Conservation (phyloP, 352 stramenopile species). For the Lagenidium giganteum region DNA sequence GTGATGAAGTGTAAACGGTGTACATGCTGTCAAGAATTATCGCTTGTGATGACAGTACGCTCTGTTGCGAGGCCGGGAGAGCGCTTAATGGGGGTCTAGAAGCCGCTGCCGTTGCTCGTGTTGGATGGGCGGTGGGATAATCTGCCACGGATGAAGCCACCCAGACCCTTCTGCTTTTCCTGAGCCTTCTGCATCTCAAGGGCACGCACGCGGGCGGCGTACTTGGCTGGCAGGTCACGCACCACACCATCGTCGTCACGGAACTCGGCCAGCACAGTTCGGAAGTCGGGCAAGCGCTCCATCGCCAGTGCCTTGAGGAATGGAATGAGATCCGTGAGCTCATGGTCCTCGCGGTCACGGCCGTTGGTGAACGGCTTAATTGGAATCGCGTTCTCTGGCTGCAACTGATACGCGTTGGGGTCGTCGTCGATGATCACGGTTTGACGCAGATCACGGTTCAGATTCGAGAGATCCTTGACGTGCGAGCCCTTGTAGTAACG, state of each 20-base stretch:
- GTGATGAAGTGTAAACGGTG: no score
- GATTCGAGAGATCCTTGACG: conserved; percentile 76
- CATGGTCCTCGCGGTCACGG: conserved; percentile 72
- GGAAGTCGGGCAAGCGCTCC: conserved; percentile 76
- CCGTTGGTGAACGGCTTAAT: conserved; percentile 76
- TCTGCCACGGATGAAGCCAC: conserved; percentile 74
- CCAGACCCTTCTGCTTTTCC: conserved; percentile 77
- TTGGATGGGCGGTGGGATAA: conserved; percentile 57
- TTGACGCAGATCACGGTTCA: conserved; percentile 79
- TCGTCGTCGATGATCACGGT: conserved; percentile 86
- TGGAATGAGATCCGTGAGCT: conserved; percentile 77
- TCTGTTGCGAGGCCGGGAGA: no score
- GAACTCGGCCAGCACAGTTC: conserved; percentile 72
- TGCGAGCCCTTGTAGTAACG: conserved; percentile 79
- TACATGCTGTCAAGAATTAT: no score
- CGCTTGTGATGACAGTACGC: no score
- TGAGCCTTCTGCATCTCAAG: conserved; percentile 81
- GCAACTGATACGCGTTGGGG: conserved; percentile 70
- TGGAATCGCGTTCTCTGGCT: conserved; percentile 81
- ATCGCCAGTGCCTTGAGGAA: conserved; percentile 79
- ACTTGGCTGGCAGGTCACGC: conserved; percentile 72
- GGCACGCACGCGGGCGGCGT: conserved; percentile 65
- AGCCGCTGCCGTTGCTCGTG: no score
- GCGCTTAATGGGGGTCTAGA: not conserved
- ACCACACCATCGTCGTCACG: conserved; percentile 77